A percentile compares a stretch with the other conserved stretches of the same genome.
Conservation (phyloP, 768 basidiomycete species). For the Amanita phalloides region DNA sequence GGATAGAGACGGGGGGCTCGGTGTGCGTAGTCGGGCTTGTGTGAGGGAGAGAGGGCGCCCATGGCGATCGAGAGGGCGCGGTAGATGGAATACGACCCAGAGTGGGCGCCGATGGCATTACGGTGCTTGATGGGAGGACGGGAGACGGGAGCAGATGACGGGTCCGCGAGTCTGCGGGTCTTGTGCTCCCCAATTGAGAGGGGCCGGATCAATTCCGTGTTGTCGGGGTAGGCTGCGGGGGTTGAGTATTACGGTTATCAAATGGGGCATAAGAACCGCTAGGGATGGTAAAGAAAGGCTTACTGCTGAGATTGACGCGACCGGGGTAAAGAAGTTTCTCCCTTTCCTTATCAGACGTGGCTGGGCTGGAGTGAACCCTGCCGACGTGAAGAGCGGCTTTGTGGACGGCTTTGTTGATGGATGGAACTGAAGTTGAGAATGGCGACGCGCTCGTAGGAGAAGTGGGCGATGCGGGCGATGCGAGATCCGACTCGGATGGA, state of each 20-base stretch:
- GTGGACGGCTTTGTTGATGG: constrained; percentile 9
- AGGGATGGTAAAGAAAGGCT: constrained; percentile 15
- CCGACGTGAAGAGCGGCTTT: constrained; percentile 16
- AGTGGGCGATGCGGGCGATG: constrained; percentile 15
- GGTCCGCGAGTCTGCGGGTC: constrained; percentile 66
- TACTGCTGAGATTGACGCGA: constrained; percentile 77
- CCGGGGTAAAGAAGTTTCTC: constrained; percentile 74
- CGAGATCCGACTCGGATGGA: constrained; percentile 20
- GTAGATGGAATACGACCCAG: constrained; percentile 91
- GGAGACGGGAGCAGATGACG: constrained; percentile 79
- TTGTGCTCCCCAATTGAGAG: constrained; percentile 72
- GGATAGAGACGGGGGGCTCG: constrained; percentile 76
- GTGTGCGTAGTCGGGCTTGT: constrained; percentile 81
- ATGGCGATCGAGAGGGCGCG: constrained; percentile 89
- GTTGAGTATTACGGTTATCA: background rate
- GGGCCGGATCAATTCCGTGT: constrained; percentile 73
- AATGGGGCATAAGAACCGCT: background rate
- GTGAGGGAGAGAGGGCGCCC: constrained; percentile 66
- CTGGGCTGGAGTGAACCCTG: constrained; percentile 11
- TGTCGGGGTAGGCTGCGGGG: constrained; percentile 77
- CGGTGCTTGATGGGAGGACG: constrained; percentile 78
- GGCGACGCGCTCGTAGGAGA: constrained; percentile 13
- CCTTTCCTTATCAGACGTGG: constrained; percentile 43
- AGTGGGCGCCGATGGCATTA: constrained; percentile 91
- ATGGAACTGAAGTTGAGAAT: constrained; percentile 5